Evolutionary conservation across 2,329 filamentous ascomycete species (phyloP).

Genomic region (Sordariomycetes sp.): DNA sequence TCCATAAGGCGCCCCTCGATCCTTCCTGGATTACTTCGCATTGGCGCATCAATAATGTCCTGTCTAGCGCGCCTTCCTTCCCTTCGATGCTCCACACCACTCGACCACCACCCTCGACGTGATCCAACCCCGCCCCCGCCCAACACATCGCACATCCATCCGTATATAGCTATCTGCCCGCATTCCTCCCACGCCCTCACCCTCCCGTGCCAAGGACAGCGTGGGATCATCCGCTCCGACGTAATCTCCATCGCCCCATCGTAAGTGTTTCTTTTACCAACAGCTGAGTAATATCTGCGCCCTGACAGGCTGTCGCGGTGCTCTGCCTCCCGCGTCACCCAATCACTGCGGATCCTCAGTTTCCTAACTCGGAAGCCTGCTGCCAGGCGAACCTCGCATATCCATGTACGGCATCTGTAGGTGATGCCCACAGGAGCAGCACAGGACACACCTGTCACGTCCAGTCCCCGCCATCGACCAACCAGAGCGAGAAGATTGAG

Average conservation of each 20-base stretch:
- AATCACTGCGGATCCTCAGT: not conserved
- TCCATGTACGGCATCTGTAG: not conserved
- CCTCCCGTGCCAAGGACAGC: not conserved
- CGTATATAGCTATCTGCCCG: not conserved
- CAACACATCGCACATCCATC: not conserved
- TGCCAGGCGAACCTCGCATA: not conserved
- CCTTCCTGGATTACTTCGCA: not conserved
- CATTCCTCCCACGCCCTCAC: not conserved
- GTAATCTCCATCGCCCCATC: not conserved
- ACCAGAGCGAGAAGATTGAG: not conserved
- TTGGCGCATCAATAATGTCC: not conserved
- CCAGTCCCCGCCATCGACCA: not conserved
- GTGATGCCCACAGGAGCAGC: not conserved
- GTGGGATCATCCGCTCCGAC: not conserved
- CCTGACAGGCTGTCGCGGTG: slow-evolving; percentile 15
- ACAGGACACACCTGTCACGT: not conserved
- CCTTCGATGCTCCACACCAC: not conserved
- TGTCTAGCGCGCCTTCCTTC: not conserved
- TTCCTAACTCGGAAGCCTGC: slow-evolving; percentile 1
- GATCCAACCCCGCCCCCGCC: not conserved
- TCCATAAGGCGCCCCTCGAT: not conserved
- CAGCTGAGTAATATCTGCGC: slow-evolving; percentile 17
- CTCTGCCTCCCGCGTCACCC: not conserved
- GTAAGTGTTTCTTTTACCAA: not conserved
- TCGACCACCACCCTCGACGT: not conserved